These are phyloP conservation scores for Pseudocercospora macadamiae DNA, from an alignment of 2,329 filamentous ascomycete species.

Conservation along the genomic window DNA sequence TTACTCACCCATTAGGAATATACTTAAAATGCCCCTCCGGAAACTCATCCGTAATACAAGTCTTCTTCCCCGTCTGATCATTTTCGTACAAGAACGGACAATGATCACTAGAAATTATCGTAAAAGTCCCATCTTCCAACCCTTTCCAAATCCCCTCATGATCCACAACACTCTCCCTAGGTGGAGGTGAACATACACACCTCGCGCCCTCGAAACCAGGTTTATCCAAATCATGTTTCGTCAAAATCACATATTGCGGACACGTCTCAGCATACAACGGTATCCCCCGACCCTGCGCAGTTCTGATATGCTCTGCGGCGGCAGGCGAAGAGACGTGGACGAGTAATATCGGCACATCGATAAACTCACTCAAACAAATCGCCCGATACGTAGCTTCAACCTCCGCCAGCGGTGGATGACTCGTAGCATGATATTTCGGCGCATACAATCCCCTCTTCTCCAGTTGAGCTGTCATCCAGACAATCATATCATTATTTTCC, in stretches of 20 bases:
- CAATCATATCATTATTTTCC: slow-evolving; percentile 58
- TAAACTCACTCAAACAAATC: slow-evolving; percentile 54
- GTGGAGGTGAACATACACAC: slow-evolving; percentile 59
- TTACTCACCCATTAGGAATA: slow-evolving; percentile 65
- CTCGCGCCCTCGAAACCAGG: slow-evolving; percentile 60
- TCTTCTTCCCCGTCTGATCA: slow-evolving; percentile 53
- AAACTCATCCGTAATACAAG: slow-evolving; percentile 49
- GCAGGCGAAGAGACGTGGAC: slow-evolving; percentile 57
- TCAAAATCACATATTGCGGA: slow-evolving; percentile 60
- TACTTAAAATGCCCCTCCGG: slow-evolving; percentile 56
- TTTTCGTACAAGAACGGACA: slow-evolving; percentile 57
- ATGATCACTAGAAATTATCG: slow-evolving; percentile 55
- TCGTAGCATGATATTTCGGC: slow-evolving; percentile 56
- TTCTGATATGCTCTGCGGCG: slow-evolving; percentile 51
- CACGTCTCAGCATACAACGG: slow-evolving; percentile 60
- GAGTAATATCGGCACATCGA: slow-evolving; percentile 57
- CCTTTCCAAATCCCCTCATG: slow-evolving; percentile 57
- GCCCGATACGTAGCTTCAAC: slow-evolving; percentile 58
- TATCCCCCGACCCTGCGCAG: slow-evolving; percentile 53
- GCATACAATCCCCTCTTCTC: slow-evolving; percentile 53
- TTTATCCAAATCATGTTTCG: slow-evolving; percentile 53
- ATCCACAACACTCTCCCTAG: slow-evolving; percentile 50
- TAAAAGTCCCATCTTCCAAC: slow-evolving; percentile 56
- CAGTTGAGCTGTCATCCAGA: slow-evolving; percentile 58
- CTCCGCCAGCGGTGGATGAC: slow-evolving; percentile 55